Evolutionary conservation across 306 rosid species (phyloP).

Genomic region (Canavalia gladiata): DNA sequence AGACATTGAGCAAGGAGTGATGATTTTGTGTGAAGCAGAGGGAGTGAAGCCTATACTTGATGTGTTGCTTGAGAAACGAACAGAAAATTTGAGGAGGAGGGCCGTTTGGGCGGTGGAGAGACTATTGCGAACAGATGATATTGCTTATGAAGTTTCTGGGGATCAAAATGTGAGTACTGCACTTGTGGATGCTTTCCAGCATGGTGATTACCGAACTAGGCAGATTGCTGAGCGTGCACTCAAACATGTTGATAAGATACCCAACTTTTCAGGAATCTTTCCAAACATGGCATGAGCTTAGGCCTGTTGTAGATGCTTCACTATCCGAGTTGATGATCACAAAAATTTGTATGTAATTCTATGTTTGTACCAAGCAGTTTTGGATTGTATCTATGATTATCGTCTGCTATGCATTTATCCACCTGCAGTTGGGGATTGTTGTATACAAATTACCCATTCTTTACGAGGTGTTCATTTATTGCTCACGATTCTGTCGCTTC

Average conservation of each 20-base stretch:
- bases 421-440: slow-evolving; percentile 56
- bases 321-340: slow-evolving; percentile 31
- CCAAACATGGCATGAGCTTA: slow-evolving; percentile 62
- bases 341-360: slow-evolving; percentile 55
- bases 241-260: slow-evolving; percentile 94
- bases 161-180: slow-evolving; percentile 92
- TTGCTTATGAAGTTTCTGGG: slow-evolving; percentile 80
- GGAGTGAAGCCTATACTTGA: slow-evolving; percentile 84
- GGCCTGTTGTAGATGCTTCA: slow-evolving; percentile 43
- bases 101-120: slow-evolving; percentile 96
- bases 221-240: slow-evolving; percentile 97
- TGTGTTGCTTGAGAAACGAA: slow-evolving; percentile 81
- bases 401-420: slow-evolving; percentile 59
- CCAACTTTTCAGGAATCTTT: slow-evolving; percentile 97
- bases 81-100: slow-evolving; percentile 87
- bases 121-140: slow-evolving; percentile 81
- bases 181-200: slow-evolving; percentile 98
- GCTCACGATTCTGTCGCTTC: slow-evolving; percentile 40
- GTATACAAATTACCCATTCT: slow-evolving; percentile 57
- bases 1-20: slow-evolving; percentile 85
- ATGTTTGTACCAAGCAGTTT: slow-evolving; percentile 43
- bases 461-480: slow-evolving; percentile 59
- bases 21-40: slow-evolving; percentile 73
- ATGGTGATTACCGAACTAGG: slow-evolving; percentile 88
- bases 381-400: slow-evolving; percentile 57